Evolutionary conservation across 768 basidiomycete species (phyloP).

Genomic region (Lactarius sanguifluus): DNA sequence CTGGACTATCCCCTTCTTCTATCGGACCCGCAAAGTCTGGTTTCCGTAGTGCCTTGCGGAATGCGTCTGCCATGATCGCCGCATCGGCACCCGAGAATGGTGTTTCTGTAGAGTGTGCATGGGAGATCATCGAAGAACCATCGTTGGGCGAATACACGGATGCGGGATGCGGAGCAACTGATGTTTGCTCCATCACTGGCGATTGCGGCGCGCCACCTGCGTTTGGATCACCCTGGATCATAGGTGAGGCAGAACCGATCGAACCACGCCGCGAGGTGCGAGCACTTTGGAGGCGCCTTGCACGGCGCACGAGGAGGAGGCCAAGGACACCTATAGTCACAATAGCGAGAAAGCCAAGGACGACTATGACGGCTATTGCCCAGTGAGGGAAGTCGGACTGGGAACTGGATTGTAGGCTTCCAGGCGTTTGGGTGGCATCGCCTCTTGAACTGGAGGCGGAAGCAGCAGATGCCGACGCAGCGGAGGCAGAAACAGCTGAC

Average conservation of each 20-base stretch:
- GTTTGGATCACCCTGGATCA: conserved; percentile 72
- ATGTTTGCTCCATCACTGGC: conserved; percentile 44
- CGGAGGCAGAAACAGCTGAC: conserved; percentile 29
- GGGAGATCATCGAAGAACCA: conserved; percentile 71
- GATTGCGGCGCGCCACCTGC: conserved; percentile 48
- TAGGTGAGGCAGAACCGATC: conserved; percentile 78
- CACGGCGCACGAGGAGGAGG: conserved; percentile 71
- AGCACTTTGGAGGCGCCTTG: conserved; percentile 49
- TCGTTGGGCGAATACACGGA: conserved; percentile 45
- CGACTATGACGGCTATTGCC: conserved; percentile 89
- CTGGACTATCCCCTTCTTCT: conserved; percentile 71
- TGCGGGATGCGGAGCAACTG: conserved; percentile 37
- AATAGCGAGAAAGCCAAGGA: conserved; percentile 83
- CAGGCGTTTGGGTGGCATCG: conserved; percentile 25
- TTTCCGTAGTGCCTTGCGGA: conserved; percentile 83
- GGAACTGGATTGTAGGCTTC: conserved; percentile 46
- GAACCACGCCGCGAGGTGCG: conserved; percentile 61
- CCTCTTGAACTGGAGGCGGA: conserved; percentile 28
- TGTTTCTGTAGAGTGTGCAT: conserved; percentile 57
- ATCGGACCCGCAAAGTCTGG: conserved; percentile 80
- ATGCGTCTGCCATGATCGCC: conserved; percentile 91
- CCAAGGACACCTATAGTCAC: conserved; percentile 62
- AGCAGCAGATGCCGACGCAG: conserved; percentile 33
- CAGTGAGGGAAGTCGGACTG: conserved; percentile 69
- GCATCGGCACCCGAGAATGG: conserved; percentile 85